Base-by-base conservation (phyloP, 495 filamentous ascomycete species). In the Podospora conica region DNA sequence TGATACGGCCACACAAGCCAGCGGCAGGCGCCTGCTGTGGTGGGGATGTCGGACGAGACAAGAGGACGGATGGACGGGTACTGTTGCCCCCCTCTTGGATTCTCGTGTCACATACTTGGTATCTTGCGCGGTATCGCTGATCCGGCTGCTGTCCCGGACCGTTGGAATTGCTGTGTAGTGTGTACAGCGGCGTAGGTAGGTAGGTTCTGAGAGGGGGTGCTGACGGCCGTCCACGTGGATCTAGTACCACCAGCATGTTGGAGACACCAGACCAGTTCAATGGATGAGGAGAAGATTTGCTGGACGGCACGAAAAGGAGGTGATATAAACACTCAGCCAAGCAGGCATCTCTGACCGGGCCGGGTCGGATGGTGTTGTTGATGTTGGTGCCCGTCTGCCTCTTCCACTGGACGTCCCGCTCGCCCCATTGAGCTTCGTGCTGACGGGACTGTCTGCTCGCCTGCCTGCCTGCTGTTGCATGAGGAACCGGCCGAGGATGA, bases 1-100 rank as follows among this genome's bases (percentile, higher is more conserved):
- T 62, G 59, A 69, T 65, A 58, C 40, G 24, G 25, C 63, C 67
- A 65, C 63, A 48, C 33, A 11, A 48, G n/a, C n/a, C n/a, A n/a
- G 40, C 40, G 2, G 40, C 18, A 48, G 18, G 29, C 1, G 29
- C 9, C 29, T 31, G 29, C 40, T 3, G 40, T n/a, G 40, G 40
- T 48, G 40, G 22, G 60, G 60, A 11, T 29, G 15, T 21, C 8
- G 61, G 54, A 57, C 25, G 23, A 55, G 62, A 64, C 21, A 27
- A 40, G 29, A 27, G 21, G 29, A 60, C 29, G 15, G 9, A 9
- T 22, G 22, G 24, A 53, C 60, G 33, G 60, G 60, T 61, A 61
- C 60, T 1, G 60, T 40, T 60, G 58, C 33, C 33, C 33, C 12
- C 33, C 33, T n/a, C 3, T 23, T 22, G 20, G 12, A 18, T 57